A percentile compares a stretch with the other conserved stretches of the same genome.
phyloP scores from a whole-genome alignment of 305 asterid genomes.

The Solanum hybrid region DNA sequence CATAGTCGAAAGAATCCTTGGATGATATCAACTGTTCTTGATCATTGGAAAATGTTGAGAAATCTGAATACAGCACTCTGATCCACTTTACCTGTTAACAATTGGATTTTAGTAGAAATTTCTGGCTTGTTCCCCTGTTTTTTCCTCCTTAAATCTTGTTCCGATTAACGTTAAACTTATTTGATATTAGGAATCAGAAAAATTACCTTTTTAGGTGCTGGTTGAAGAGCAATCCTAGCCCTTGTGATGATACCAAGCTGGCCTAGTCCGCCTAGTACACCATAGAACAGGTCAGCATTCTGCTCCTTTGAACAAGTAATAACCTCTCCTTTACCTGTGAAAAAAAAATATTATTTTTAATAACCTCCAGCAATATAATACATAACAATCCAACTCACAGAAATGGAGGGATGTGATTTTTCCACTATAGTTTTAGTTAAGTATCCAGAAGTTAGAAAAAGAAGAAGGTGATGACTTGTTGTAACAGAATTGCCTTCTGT shows the following conservation, averaged over 20 bases:
- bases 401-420: background rate
- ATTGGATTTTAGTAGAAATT: background rate
- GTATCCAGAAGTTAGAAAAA: background rate
- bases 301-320: slow-evolving; percentile 61
- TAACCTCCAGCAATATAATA: background rate
- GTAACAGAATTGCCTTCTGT: background rate
- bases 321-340: slow-evolving; percentile 72
- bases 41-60: slow-evolving; percentile 51
- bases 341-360: background rate
- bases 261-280: slow-evolving; percentile 91
- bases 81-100: slow-evolving; percentile 81
- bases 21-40: slow-evolving; percentile 71
- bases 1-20: slow-evolving; percentile 49
- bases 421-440: background rate
- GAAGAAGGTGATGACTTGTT: background rate
- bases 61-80: slow-evolving; percentile 73
- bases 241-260: slow-evolving; percentile 82
- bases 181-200: background rate
- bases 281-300: slow-evolving; percentile 68
- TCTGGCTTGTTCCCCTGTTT: background rate
- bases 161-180: background rate
- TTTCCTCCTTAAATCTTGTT: background rate
- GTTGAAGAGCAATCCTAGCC: slow-evolving; percentile 74
- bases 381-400: background rate
- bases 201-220: slow-evolving; percentile 69